Conservation (phyloP, 345 rosid genomes). For the Cardamine resedifolia region DNA sequence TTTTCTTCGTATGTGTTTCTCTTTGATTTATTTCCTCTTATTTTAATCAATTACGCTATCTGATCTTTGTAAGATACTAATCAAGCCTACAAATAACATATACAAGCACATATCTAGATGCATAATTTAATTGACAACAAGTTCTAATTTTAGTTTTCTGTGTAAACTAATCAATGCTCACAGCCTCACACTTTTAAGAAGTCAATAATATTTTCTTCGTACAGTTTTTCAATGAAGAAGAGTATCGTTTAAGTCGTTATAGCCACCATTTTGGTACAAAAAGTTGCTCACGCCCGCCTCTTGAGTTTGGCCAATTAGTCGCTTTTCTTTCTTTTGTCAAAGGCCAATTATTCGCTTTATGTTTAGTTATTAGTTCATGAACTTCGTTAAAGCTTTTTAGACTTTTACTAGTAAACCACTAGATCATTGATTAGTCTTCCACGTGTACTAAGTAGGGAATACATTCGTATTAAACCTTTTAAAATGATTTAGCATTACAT, state of each 20-base stretch:
- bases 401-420: too few species aligned
- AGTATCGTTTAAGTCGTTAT: slow-evolving; percentile 5
- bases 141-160: background rate
- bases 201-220: background rate
- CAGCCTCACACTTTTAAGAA: slow-evolving; percentile 8
- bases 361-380: too few species aligned
- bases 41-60: background rate
- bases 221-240: slow-evolving; percentile 13
- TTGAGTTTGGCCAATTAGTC: slow-evolving; percentile 17
- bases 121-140: background rate
- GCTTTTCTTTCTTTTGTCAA: too few species aligned
- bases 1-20: background rate
- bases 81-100: too few species aligned
- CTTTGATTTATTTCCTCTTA: background rate
- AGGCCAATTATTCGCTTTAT: too few species aligned
- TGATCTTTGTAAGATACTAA: background rate
- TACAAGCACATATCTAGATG: too few species aligned
- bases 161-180: background rate
- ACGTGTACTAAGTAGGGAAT: too few species aligned
- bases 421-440: too few species aligned
- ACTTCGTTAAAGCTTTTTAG: too few species aligned
- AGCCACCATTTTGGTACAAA: slow-evolving; percentile 27
- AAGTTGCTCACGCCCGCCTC: slow-evolving; percentile 14
- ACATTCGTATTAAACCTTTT: too few species aligned
- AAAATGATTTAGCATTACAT: too few species aligned